Evolutionary conservation across 257 asterid species (phyloP), one percentile per base, ranked within the genome.

Genomic region (Primulina tabacum): DNA sequence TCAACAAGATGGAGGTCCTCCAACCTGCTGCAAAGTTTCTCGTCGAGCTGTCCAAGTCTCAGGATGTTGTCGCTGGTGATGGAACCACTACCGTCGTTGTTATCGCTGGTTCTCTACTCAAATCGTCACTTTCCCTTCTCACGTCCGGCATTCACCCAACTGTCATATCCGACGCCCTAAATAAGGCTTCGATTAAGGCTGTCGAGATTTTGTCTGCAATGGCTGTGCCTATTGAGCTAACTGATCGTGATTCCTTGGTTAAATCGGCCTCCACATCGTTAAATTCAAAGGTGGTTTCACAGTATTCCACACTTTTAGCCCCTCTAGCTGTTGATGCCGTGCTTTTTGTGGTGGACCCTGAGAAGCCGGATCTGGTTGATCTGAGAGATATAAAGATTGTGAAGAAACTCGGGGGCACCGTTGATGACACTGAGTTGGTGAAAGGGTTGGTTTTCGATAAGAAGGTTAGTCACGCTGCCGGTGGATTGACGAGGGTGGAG

Each of bases 311-410:
- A 21, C 96, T 94, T 64, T 84, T 94, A 77, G 98, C 99, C 33
- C 99, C 99, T 28, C 62, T 94, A 76, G 99, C 99, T 59, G 98
- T 94, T 77, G 99, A 94, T 74, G 86, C 90, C 60, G 99, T 94
- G 67, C 91, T 94, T 52, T 82, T 89, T 75, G 99, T 89, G 30
- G 98, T 94, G 71, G 98, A 94, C 68, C 93, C 98, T 1, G 86
- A 81, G 4, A 89, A 94, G 20, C 99, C 97, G 4, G 97, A 94
- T 69, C 67, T 94, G 63, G 99, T 91, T 24, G 97, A 91, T 81
- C 77, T 94, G 75, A 94, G 87, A 80, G 98, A 94, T 78, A 88
- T 91, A 75, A 94, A 81, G 76, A 85, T 91, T 73, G 96, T 91
- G 66, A 94, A 94, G 96, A 94, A 94, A 76, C 38, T 84, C 9